These are phyloP conservation scores for Hypoxylon sp. DNA, from an alignment of 2,329 filamentous ascomycete genomes.

Conservation along the genomic window DNA sequence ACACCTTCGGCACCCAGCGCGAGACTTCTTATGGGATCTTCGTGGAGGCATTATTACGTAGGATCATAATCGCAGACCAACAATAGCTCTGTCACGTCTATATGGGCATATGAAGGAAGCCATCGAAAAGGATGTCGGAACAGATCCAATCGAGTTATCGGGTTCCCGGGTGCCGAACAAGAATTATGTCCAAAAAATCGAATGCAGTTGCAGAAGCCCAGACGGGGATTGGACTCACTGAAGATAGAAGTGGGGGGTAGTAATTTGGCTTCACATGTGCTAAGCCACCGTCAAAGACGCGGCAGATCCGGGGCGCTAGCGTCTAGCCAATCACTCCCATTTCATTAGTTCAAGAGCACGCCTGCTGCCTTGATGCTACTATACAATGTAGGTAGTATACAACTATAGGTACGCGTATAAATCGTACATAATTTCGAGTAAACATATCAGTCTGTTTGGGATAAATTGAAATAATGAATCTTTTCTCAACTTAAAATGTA, in stretches of 20 bases:
- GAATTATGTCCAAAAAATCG: constrained; percentile 6
- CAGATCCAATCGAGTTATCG: constrained; percentile 18
- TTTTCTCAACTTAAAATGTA: background rate
- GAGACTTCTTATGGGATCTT: constrained; percentile 78
- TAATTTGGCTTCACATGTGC: constrained; percentile 27
- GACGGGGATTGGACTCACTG: constrained; percentile 26
- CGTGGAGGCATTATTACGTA: constrained; percentile 70
- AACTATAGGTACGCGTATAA: constrained; percentile 5
- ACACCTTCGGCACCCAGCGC: constrained; percentile 75
- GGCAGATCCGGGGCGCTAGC: constrained; percentile 37
- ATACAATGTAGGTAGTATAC: constrained; percentile 5
- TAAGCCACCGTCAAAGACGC: constrained; percentile 38
- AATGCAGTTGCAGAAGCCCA: constrained; percentile 4
- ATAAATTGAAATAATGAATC: background rate
- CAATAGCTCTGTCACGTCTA: constrained; percentile 26
- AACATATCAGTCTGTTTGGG: background rate
- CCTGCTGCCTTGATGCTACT: background rate
- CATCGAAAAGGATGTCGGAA: constrained; percentile 36
- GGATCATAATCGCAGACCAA: constrained; percentile 38
- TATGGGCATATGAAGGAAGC: constrained; percentile 41
- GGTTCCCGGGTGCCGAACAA: constrained; percentile 25
- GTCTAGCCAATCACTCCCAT: constrained; percentile 26
- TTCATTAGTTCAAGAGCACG: constrained; percentile 8
- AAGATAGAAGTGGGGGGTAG: constrained; percentile 16
- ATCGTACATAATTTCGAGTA: background rate